These are phyloP conservation scores for Fomitiporia mediterranea DNA, from an alignment of 1,284 basidiomycete species.

Conservation along the genomic window DNA sequence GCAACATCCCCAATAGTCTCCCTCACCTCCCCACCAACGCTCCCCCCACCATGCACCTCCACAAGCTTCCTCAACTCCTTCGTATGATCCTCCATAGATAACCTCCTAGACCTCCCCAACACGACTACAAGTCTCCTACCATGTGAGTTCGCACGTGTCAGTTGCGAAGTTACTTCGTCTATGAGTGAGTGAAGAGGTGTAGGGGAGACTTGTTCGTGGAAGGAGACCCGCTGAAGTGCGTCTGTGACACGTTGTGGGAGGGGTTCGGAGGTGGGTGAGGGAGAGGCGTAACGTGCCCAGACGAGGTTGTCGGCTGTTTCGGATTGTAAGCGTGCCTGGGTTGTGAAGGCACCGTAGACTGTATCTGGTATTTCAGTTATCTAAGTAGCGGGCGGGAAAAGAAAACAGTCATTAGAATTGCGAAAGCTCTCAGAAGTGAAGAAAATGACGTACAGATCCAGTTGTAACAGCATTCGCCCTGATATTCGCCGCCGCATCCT, in stretches of 20 bases:
- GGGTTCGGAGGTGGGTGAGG: constrained; percentile 12
- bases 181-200: constrained; percentile 50
- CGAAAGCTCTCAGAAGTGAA: not conserved
- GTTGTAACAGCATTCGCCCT: constrained; percentile 38
- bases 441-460: constrained; percentile 35
- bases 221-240: constrained; percentile 49
- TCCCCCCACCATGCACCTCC: constrained; percentile 36
- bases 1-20: constrained; percentile 84
- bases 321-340: constrained; percentile 39
- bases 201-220: constrained; percentile 48
- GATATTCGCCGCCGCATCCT: constrained; percentile 28
- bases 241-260: constrained; percentile 31
- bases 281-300: constrained; percentile 20
- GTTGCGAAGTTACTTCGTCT: constrained; percentile 27
- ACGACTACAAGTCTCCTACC: constrained; percentile 52
- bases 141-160: too few relatives aligned
- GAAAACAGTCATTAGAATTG: too few relatives aligned
- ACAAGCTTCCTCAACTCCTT: constrained; percentile 61
- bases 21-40: constrained; percentile 51
- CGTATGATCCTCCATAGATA: constrained; percentile 60
- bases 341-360: constrained; percentile 38
- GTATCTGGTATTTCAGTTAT: constrained; percentile 38
- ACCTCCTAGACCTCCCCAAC: constrained; percentile 63
- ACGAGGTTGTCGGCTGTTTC: constrained; percentile 29
- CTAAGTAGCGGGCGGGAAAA: constrained; percentile 24